Evolutionary conservation across 83 land plant species (phyloP).

Genomic region (Picea mariana): DNA sequence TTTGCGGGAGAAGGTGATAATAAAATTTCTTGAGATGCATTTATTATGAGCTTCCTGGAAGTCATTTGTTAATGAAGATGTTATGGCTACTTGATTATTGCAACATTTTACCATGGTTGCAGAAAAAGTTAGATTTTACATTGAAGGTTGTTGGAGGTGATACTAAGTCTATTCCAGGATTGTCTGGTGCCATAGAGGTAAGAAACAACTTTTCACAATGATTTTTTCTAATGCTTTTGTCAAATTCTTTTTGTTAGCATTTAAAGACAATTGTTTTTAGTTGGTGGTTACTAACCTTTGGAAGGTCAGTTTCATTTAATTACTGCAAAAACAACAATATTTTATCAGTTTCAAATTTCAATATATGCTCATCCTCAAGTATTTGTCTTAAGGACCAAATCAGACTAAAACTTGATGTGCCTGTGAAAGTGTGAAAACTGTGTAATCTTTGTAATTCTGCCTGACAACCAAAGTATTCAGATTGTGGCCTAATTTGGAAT

Average conservation of each 20-base stretch:
- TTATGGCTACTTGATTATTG: background rate
- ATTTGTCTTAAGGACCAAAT: background rate
- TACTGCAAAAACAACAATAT: background rate
- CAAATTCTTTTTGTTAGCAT: background rate
- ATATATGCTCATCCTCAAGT: background rate
- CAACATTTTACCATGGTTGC: conserved; percentile 18
- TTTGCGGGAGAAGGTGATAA: conserved; percentile 67
- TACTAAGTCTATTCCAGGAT: conserved; percentile 66
- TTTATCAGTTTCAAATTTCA: background rate
- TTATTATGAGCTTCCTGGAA: background rate
- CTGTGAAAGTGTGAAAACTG: background rate
- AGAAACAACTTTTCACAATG: background rate
- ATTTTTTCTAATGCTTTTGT: background rate
- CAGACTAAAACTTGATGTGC: background rate
- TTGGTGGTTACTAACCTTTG: background rate
- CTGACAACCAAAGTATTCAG: background rate
- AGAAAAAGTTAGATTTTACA: conserved; percentile 85
- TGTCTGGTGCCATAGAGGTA: conserved; percentile 81
- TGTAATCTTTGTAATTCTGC: background rate
- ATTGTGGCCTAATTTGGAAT: background rate
- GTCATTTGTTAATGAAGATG: background rate
- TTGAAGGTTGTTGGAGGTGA: conserved; percentile 89
- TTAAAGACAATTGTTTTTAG: background rate
- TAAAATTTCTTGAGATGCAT: background rate
- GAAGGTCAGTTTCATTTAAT: background rate